These are phyloP conservation scores for Ceratonia siliqua DNA, from an alignment of 306 rosid species.

Conservation along the genomic window DNA sequence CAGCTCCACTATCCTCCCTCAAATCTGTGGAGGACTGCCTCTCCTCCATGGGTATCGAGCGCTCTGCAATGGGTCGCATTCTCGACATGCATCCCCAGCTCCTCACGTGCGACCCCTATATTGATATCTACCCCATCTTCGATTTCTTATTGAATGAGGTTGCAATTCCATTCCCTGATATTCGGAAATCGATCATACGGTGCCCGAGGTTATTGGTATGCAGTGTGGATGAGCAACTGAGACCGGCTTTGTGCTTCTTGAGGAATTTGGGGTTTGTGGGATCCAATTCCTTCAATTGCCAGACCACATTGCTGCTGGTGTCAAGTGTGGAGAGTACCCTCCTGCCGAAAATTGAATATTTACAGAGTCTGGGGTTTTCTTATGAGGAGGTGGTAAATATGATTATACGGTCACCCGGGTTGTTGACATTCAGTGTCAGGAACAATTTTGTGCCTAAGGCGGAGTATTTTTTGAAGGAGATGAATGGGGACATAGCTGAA, in stretches of 20 bases:
- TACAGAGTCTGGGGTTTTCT: slow-evolving; percentile 47
- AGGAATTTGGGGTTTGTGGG: slow-evolving; percentile 41
- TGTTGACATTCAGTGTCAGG: slow-evolving; percentile 57
- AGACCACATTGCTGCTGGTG: slow-evolving; percentile 39
- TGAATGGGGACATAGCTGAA: slow-evolving; percentile 60
- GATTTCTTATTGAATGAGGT: slow-evolving; percentile 80
- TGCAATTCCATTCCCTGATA: slow-evolving; percentile 54
- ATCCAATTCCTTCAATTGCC: slow-evolving; percentile 36
- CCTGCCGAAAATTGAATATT: slow-evolving; percentile 39
- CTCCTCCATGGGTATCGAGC: slow-evolving; percentile 66
- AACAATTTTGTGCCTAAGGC: slow-evolving; percentile 61
- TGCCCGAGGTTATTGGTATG: slow-evolving; percentile 78
- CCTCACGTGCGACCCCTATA: slow-evolving; percentile 69
- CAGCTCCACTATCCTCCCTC: slow-evolving; percentile 54
- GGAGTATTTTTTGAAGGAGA: slow-evolving; percentile 62
- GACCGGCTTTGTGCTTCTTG: slow-evolving; percentile 32
- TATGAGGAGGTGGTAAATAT: slow-evolving; percentile 52
- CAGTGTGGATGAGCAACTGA: slow-evolving; percentile 50
- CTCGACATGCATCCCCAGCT: slow-evolving; percentile 79
- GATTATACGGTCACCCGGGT: slow-evolving; percentile 77
- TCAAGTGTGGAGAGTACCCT: slow-evolving; percentile 46
- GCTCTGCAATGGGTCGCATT: slow-evolving; percentile 60
- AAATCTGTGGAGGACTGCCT: slow-evolving; percentile 64
- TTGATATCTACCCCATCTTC: slow-evolving; percentile 68
- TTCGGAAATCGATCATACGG: slow-evolving; percentile 54